Evolutionary conservation across 2,329 filamentous ascomycete genomes (phyloP).

Genomic region (Aureobasidium sp.): DNA sequence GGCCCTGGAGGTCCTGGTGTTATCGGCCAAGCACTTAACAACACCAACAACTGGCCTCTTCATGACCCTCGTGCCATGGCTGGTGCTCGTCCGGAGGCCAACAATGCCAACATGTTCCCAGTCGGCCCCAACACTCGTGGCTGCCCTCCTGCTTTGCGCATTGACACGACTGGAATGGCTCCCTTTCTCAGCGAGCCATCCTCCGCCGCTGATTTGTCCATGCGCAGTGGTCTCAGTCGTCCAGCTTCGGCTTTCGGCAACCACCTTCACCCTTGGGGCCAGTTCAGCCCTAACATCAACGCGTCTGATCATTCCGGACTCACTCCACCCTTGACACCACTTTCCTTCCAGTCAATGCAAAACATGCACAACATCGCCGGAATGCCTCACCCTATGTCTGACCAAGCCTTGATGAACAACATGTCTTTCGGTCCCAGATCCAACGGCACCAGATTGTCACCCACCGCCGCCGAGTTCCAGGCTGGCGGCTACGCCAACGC

Average conservation of each 20-base stretch:
- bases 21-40: slow-evolving; percentile 15
- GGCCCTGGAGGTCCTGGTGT: slow-evolving; percentile 14
- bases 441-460: slow-evolving; percentile 38
- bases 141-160: slow-evolving; percentile 3
- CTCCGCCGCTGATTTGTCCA: slow-evolving; percentile 3
- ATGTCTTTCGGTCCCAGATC: slow-evolving; percentile 24
- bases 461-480: slow-evolving; percentile 41
- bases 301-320: slow-evolving; percentile 18
- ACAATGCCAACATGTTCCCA: slow-evolving; percentile 10
- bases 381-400: slow-evolving; percentile 19
- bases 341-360: slow-evolving; percentile 22
- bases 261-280: slow-evolving; percentile 28
- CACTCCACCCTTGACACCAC: slow-evolving; percentile 26
- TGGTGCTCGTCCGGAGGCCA: not conserved
- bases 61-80: not conserved
- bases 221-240: slow-evolving; percentile 23
- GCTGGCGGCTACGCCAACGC: slow-evolving; percentile 23
- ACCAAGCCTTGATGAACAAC: slow-evolving; percentile 11
- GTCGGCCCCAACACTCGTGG: slow-evolving; percentile 1
- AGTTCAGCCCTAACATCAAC: not conserved
- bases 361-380: slow-evolving; percentile 10
- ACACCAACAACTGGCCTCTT: not conserved
- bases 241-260: slow-evolving; percentile 30
- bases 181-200: slow-evolving; percentile 14
- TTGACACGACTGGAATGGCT: slow-evolving; percentile 2